These are phyloP conservation scores for Coemansia sp. DNA, from an alignment of 192 early-diverging fungal species.

Conservation along the genomic window DNA sequence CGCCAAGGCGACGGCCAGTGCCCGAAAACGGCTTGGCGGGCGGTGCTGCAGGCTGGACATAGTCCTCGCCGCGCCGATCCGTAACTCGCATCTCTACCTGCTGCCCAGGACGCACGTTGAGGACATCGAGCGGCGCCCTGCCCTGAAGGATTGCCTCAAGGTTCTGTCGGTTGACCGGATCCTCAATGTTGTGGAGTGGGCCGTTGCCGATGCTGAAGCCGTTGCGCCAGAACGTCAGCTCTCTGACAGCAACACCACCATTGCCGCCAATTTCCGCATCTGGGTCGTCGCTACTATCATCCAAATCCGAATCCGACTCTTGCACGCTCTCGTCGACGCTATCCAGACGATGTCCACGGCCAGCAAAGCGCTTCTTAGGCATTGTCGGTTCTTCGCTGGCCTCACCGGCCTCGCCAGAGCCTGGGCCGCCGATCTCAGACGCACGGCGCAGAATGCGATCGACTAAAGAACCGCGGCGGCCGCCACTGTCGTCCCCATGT, in stretches of 20 bases:
- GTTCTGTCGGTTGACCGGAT: conserved; percentile 82
- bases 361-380: conserved; percentile 18
- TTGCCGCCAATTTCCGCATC: conserved; percentile 3
- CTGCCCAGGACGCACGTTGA: conserved; percentile 88
- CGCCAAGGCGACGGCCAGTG: conserved; percentile 77
- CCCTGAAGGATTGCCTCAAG: conserved; percentile 87
- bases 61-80: conserved; percentile 83
- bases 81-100: conserved; percentile 87
- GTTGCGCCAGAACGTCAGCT: conserved; percentile 93
- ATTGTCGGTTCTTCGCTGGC: not conserved
- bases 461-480: conserved; percentile 32
- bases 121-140: conserved; percentile 79
- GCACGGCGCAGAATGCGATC: conserved; percentile 49
- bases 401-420: not conserved
- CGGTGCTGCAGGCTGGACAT: conserved; percentile 70
- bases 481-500: conserved; percentile 16
- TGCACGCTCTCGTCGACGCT: conserved; percentile 3
- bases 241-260: conserved; percentile 50
- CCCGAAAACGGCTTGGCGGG: conserved; percentile 73
- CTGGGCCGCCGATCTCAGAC: conserved; percentile 25
- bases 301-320: not conserved
- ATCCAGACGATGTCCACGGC: conserved; percentile 35
- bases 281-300: not conserved
- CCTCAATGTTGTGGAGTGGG: conserved; percentile 79
- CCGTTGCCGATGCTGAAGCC: conserved; percentile 97